Evolutionary conservation across 148 eudicot genomes (phyloP), one percentile per base, ranked within the genome.

Genomic region (Rhododendron ovatum): DNA sequence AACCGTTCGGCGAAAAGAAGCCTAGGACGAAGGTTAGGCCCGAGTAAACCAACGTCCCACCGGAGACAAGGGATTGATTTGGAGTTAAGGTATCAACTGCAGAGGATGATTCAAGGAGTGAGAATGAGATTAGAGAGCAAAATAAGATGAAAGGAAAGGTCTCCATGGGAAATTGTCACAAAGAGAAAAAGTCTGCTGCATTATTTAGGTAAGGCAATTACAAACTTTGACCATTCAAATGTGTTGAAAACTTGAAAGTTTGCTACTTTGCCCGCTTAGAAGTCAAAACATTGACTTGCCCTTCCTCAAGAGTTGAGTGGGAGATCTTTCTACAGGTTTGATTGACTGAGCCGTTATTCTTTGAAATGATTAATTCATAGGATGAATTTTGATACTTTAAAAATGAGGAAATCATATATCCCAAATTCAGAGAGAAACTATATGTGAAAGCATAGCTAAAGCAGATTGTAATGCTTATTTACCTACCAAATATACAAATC

Each of bases 11-110:
- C 3, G 33, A 5, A n/a, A 82, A 82, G 84, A 82, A 63, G 22
- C 84, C 84, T 10, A 82, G 50, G 14, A 35, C 74, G 5, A 82
- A 82, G 15, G 15, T 82, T 37, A 57, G 84, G 67, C 75, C 75
- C 0, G 51, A 59, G 51, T 75, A 82, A 6, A 82, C 51, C 41
- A 82, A 39, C 0, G 35, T 82, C 2, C 12, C 50, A 10, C 74
- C 13, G 2, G 1, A 5, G 37, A 50, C 35, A 28, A 82, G 14
- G 14, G 28, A 33, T 22, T 81, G 83, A 12, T 81, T 7, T 20
- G 35, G 69, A 57, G 48, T 57, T 37, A 82, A 35, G 30, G 74
- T 37, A 24, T 82, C 74, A 22, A 33, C 0, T 37, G 74, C 74
- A 4, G 2, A 37, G 84, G 50, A 61, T 35, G 15, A 20, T 82